Base-by-base conservation (phyloP, 2,329 filamentous ascomycete genomes). In the Xylariaceae sp. region DNA sequence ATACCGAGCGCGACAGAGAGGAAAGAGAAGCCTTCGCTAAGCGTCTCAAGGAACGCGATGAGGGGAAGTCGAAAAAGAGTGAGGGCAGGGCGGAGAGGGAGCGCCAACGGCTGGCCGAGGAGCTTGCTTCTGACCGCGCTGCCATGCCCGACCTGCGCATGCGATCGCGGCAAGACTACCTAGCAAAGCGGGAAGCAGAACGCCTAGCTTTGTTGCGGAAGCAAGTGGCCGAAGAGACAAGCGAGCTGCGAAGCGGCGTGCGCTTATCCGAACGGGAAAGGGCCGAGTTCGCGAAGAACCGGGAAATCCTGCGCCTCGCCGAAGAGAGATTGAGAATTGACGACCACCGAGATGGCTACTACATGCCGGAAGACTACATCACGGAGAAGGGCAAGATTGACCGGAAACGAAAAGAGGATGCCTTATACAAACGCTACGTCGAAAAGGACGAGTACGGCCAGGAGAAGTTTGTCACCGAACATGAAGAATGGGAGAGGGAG, bases 401-500 rank as follows among this genome's bases (percentile, higher is more conserved):
- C 54, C 72, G 73, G 47, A 88, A 83, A 56, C 83, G 84, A 55
- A 96, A 96, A 56, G 77, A 92, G 43, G 85, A 93, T 16, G 86
- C 85, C 0, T 70, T 98, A 9, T 94, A 94, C 61, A 89, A 87
- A 56, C 77, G 89, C 32, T 90, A 94, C 47, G 80, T 94, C 3
- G 89, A 95, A 42, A 75, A 76, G 39, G 88, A 94, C 48, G 85
- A 93, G 49, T 81, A 81, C 48, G 89, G 89, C 4, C 80, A 92
- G 44, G 90, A 95, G 56, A 82, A 81, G 49, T 93, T 87, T 48
- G 77, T 94, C 37, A 94, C 88, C 0, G 92, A 98, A 56, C 84
- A 94, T 43, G 89, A 98, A 42, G 85, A 94, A 52, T 98, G 90
- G 90, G 92, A 98, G 56, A 68, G 77, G 37, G 90, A 96, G 54